Evolutionary conservation across 2,329 filamentous ascomycete species (phyloP).

Genomic region (Neodidymelliopsis sp.): DNA sequence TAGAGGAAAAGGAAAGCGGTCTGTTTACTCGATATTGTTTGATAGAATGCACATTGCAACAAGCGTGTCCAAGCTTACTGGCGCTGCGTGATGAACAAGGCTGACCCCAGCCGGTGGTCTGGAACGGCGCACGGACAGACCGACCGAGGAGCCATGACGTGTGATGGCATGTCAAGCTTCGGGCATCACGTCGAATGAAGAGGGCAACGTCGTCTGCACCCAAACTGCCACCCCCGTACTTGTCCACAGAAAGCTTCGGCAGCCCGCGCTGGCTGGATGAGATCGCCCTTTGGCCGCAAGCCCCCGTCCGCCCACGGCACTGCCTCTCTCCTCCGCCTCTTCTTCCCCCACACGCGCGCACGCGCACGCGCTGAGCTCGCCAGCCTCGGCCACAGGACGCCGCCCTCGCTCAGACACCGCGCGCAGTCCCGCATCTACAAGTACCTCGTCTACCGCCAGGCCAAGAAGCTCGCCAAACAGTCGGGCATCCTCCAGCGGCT

Average conservation of each 20-base stretch:
- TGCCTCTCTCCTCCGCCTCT: conserved; percentile 64
- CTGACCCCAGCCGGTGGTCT: conserved; percentile 2
- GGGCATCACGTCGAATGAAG: conserved; percentile 12
- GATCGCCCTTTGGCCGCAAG: conserved; percentile 41
- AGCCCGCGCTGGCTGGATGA: conserved; percentile 38
- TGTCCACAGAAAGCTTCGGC: conserved; percentile 18
- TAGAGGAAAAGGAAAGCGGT: not conserved
- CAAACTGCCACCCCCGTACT: not conserved
- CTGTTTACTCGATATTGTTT: not conserved
- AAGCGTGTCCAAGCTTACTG: not conserved
- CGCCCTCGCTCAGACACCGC: conserved; percentile 74
- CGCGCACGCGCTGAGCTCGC: conserved; percentile 72
- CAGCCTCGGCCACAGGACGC: conserved; percentile 75
- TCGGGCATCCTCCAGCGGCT: conserved; percentile 42
- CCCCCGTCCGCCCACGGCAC: conserved; percentile 38
- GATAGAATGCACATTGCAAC: not conserved
- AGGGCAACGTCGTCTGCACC: not conserved
- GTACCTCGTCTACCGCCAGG: conserved; percentile 71
- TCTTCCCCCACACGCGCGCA: conserved; percentile 71
- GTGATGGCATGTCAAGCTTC: conserved; percentile 18
- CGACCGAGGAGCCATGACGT: conserved; percentile 15
- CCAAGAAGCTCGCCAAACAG: conserved; percentile 39
- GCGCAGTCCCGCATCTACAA: conserved; percentile 80
- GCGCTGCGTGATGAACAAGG: not conserved
- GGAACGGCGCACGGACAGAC: conserved; percentile 15